These are phyloP conservation scores for Glebionis coronaria DNA, from an alignment of 129 eudicot genomes.

Conservation along the genomic window DNA sequence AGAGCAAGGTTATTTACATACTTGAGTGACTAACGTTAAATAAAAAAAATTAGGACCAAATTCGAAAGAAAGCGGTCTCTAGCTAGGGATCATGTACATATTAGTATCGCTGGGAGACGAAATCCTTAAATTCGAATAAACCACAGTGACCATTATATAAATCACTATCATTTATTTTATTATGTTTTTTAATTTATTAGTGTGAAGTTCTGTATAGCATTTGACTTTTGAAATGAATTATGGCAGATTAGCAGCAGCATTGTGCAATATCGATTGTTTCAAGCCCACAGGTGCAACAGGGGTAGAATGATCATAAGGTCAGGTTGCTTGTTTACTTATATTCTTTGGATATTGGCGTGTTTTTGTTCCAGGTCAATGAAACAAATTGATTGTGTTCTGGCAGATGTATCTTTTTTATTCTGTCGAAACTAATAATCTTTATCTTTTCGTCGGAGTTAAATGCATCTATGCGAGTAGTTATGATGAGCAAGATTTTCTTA, in stretches of 20 bases:
- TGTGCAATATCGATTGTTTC: slow-evolving; percentile 92
- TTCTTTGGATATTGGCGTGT: slow-evolving; percentile 25
- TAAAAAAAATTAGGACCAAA: too few relatives aligned
- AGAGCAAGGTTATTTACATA: too few relatives aligned
- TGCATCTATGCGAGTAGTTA: slow-evolving; percentile 8
- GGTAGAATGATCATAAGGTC: slow-evolving; percentile 48
- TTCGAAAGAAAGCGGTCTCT: too few relatives aligned
- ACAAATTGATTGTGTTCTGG: slow-evolving; percentile 22
- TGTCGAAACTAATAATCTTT: slow-evolving; percentile 35
- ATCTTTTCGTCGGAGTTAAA: slow-evolving; percentile 10
- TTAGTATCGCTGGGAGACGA: too few relatives aligned
- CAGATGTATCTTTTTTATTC: slow-evolving; percentile 35
- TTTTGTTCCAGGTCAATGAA: slow-evolving; percentile 15
- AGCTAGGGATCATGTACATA: too few relatives aligned
- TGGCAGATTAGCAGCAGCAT: slow-evolving; percentile 89
- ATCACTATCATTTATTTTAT: too few relatives aligned
- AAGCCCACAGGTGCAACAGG: slow-evolving; percentile 65
- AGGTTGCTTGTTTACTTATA: slow-evolving; percentile 19
- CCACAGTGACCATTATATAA: too few relatives aligned
- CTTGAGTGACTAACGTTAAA: too few relatives aligned
- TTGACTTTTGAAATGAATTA: slow-evolving; percentile 35
- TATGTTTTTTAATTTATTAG: not conserved
- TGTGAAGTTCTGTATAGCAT: not conserved
- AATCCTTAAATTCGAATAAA: too few relatives aligned
- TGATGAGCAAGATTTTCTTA: too few relatives aligned